These are phyloP conservation scores for Wickerhamiella spandovensis DNA, from an alignment of 805 yeast genomes.

Conservation along the genomic window DNA sequence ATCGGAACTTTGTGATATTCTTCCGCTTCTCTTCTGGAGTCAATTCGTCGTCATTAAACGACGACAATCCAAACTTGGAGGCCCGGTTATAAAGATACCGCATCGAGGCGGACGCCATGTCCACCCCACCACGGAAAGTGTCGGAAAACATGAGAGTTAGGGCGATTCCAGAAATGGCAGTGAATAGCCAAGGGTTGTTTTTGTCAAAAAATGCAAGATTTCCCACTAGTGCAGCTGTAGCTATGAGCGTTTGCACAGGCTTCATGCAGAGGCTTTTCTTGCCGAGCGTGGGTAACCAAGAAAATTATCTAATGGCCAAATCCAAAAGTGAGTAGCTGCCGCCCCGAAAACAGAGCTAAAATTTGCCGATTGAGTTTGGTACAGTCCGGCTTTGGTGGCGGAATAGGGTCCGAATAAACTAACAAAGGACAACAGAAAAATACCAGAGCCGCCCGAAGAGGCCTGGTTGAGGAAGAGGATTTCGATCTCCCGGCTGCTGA, in stretches of 20 bases:
- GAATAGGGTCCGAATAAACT: no score
- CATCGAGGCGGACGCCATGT: conserved; percentile 21
- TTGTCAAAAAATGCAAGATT: not conserved
- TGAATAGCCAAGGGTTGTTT: not conserved
- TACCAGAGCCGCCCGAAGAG: conserved; percentile 11
- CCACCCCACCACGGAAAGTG: conserved; percentile 23
- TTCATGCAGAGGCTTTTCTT: not conserved
- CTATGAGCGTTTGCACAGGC: not conserved
- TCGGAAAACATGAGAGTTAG: conserved; percentile 21
- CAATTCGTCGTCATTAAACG: conserved; percentile 17
- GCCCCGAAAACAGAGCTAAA: not conserved
- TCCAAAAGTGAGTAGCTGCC: not conserved
- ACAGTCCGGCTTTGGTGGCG: no score
- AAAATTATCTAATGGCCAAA: not conserved
- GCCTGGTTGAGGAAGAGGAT: conserved; percentile 6
- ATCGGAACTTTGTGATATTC: conserved; percentile 15
- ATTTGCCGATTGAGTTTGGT: no score
- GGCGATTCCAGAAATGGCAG: conserved; percentile 4
- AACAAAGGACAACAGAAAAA: conserved; percentile 1
- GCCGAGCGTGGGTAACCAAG: not conserved
- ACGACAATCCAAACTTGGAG: conserved; percentile 14
- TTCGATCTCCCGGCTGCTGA: not conserved
- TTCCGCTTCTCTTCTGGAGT: conserved; percentile 15
- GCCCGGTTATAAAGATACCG: conserved; percentile 20
- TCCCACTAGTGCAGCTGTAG: not conserved